Evolutionary conservation across 2,329 filamentous ascomycete genomes (phyloP).

Genomic region (Fusarium transvaalense): DNA sequence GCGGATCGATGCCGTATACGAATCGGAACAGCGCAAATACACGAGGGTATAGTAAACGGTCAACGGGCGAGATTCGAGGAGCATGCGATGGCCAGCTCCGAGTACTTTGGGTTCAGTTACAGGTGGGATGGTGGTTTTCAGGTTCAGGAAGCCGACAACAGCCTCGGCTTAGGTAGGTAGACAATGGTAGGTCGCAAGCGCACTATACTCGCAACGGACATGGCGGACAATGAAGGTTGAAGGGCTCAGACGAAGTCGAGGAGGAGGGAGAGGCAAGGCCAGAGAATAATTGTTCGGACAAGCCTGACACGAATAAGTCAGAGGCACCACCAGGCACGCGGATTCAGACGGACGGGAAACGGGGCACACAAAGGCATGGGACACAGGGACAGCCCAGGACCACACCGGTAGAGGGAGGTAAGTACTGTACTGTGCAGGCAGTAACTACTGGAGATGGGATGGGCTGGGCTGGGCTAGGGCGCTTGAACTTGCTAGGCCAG

Average conservation of each 20-base stretch:
- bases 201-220: conserved; percentile 46
- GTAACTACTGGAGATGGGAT: conserved; percentile 40
- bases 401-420: conserved; percentile 36
- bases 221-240: conserved; percentile 39
- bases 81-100: conserved; percentile 22
- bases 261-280: conserved; percentile 27
- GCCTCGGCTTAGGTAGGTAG: conserved; percentile 41
- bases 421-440: neutral
- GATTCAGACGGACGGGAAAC: conserved; percentile 40
- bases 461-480: conserved; percentile 32
- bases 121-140: conserved; percentile 26
- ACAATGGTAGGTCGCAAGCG: conserved; percentile 45
- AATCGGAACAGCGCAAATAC: conserved; percentile 16
- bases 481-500: conserved; percentile 39
- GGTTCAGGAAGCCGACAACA: conserved; percentile 39
- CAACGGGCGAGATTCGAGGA: conserved; percentile 23
- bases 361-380: conserved; percentile 44
- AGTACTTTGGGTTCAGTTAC: conserved; percentile 7
- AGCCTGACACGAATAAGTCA: conserved; percentile 36
- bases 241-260: conserved; percentile 16
- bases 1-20: conserved; percentile 14
- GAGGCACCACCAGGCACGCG: conserved; percentile 33
- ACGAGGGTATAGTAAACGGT: conserved; percentile 14
- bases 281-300: conserved; percentile 35
- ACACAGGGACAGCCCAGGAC: conserved; percentile 35